phyloP scores from a whole-genome alignment of 345 rosid genomes.

The Abelmoschus esculentus region DNA sequence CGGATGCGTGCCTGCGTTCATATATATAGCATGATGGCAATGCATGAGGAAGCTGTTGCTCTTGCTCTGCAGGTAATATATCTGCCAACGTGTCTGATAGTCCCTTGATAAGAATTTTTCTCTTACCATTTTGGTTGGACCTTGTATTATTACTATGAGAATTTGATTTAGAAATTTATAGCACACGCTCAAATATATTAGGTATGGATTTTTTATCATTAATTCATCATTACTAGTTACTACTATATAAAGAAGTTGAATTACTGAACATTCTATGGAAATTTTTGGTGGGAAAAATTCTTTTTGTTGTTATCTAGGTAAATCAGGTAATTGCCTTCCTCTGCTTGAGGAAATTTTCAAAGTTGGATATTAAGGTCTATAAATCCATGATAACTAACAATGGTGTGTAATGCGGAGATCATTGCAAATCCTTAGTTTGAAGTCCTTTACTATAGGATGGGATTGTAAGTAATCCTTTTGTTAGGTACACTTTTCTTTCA shows the following conservation, averaged over 20 bases:
- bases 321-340: neutral
- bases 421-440: neutral
- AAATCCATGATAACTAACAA: neutral
- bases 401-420: neutral
- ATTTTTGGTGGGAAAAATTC: neutral
- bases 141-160: neutral
- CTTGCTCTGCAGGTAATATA: slow-evolving; percentile 84
- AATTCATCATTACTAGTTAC: neutral
- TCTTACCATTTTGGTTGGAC: neutral
- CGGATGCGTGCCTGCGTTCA: slow-evolving; percentile 96
- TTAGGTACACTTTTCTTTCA: neutral
- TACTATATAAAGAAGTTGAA: neutral
- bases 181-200: neutral
- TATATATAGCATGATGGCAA: slow-evolving; percentile 98
- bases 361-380: neutral
- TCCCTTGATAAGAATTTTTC: neutral
- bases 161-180: neutral
- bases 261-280: neutral
- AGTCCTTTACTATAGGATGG: neutral
- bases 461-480: neutral
- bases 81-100: neutral
- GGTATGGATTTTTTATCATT: neutral
- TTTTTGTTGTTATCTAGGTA: neutral
- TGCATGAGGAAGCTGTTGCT: slow-evolving; percentile 99
- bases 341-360: neutral